phyloP scores from a whole-genome alignment of 345 rosid species.

The Gossypioides kirkii region DNA sequence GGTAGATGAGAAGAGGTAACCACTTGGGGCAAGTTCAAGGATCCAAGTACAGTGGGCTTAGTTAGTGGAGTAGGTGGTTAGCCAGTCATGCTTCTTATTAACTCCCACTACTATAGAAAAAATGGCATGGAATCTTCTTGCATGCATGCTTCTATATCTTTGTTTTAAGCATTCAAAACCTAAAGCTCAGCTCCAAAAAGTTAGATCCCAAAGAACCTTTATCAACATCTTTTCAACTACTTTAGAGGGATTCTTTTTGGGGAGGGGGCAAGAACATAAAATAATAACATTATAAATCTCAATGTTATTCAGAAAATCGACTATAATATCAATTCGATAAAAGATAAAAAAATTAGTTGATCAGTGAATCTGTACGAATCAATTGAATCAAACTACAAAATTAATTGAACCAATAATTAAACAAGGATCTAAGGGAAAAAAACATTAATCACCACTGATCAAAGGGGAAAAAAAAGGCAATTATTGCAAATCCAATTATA shows the following conservation, averaged over 20 bases:
- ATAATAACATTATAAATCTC: not conserved
- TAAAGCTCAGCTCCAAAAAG: slow-evolving; percentile 2
- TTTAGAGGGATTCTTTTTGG: not conserved
- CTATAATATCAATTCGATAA: too few species aligned
- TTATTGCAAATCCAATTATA: slow-evolving; percentile 2
- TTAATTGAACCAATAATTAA: too few species aligned
- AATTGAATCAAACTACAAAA: too few species aligned
- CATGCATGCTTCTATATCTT: not conserved
- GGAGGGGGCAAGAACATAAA: not conserved
- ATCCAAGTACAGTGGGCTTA: slow-evolving; percentile 35
- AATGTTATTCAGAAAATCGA: too few species aligned
- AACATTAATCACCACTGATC: too few species aligned
- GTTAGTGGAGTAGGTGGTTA: slow-evolving; percentile 24
- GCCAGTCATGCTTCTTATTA: slow-evolving; percentile 6
- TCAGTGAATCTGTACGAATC: accelerated
- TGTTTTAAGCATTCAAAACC: not conserved
- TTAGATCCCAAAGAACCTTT: not conserved
- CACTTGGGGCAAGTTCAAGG: slow-evolving; percentile 71
- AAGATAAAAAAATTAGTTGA: too few species aligned
- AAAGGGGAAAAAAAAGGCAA: not conserved
- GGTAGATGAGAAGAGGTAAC: slow-evolving; percentile 22
- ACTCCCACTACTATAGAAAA: slow-evolving; percentile 1
- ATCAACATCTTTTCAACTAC: not conserved
- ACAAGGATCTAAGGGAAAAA: too few species aligned
- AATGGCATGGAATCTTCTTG: slow-evolving; percentile 1